Percentiles rank a stretch among this genome's conserved stretches.
Conservation (phyloP, 371 early-diverging fungal species). For the Mycotypha africana region DNA sequence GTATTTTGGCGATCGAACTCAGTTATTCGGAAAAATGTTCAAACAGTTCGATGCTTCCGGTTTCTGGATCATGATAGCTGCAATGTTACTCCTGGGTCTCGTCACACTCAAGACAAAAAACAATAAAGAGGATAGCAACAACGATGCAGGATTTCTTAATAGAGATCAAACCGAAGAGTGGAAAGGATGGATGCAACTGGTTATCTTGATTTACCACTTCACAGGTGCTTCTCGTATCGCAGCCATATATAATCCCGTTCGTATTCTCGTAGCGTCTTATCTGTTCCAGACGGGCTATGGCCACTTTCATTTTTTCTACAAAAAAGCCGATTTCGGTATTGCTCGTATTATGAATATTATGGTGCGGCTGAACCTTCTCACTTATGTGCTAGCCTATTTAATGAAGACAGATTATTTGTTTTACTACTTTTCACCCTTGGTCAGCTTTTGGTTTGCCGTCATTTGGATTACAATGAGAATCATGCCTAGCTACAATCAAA, state of each 20-base stretch:
- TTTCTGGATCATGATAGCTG: conserved; percentile 37
- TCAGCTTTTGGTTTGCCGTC: conserved; percentile 62
- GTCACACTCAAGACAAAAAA: conserved; percentile 34
- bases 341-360: conserved; percentile 55
- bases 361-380: conserved; percentile 65
- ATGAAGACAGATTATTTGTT: conserved; percentile 65
- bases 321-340: conserved; percentile 61
- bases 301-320: conserved; percentile 65
- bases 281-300: conserved; percentile 83
- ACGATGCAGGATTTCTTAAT: conserved; percentile 42
- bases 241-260: conserved; percentile 61
- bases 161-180: conserved; percentile 78
- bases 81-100: conserved; percentile 39
- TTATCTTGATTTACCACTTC: conserved; percentile 72
- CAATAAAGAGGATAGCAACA: conserved; percentile 15
- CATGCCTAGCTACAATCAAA: conserved; percentile 38
- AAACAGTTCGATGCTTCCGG: conserved; percentile 45
- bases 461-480: conserved; percentile 65
- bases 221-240: conserved; percentile 48
- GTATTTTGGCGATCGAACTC: conserved; percentile 66
- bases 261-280: conserved; percentile 68
- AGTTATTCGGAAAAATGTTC: conserved; percentile 60
- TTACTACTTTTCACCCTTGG: conserved; percentile 76
- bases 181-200: conserved; percentile 85
- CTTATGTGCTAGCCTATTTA: conserved; percentile 54